Conservation (phyloP, 148 eudicot genomes). For the Euryodendron excelsum region DNA sequence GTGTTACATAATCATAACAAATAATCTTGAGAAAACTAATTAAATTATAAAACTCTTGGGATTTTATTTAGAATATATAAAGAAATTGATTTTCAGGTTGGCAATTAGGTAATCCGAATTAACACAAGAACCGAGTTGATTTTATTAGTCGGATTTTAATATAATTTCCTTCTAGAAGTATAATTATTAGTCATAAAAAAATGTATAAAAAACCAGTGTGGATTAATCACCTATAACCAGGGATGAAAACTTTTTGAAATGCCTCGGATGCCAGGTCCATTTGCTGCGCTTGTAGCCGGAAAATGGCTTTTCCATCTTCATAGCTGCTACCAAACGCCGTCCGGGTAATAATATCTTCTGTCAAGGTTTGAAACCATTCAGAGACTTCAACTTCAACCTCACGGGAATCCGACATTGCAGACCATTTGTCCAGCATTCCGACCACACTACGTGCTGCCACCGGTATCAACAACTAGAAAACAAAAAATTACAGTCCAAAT, state of each 20-base stretch:
- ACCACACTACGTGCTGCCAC: slow-evolving; percentile 57
- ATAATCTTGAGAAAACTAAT: too few species aligned
- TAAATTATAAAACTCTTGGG: too few species aligned
- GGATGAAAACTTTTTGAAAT: slow-evolving; percentile 72
- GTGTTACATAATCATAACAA: too few species aligned
- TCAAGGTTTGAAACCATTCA: slow-evolving; percentile 64
- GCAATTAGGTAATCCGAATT: too few species aligned
- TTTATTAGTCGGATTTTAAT: too few species aligned
- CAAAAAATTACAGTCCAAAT: neutral
- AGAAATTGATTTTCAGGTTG: too few species aligned
- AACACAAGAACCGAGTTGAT: too few species aligned
- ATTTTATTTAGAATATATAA: too few species aligned
- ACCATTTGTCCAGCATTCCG: slow-evolving; percentile 66
- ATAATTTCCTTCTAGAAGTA: too few species aligned
- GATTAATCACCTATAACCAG: slow-evolving; percentile 66
- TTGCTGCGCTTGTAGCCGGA: slow-evolving; percentile 68
- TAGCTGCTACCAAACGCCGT: slow-evolving; percentile 86
- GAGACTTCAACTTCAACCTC: slow-evolving; percentile 84
- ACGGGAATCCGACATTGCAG: slow-evolving; percentile 23
- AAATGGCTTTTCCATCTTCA: slow-evolving; percentile 76
- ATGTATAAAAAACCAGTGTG: too few species aligned
- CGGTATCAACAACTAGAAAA: slow-evolving; percentile 63
- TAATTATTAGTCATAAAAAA: too few species aligned
- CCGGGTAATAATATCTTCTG: slow-evolving; percentile 71
- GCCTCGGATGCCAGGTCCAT: slow-evolving; percentile 76